Percentiles rank a stretch among this genome's conserved stretches.
Evolutionary conservation across 805 yeast species (phyloP).

Genomic region (Barnettozyma pratensis): DNA sequence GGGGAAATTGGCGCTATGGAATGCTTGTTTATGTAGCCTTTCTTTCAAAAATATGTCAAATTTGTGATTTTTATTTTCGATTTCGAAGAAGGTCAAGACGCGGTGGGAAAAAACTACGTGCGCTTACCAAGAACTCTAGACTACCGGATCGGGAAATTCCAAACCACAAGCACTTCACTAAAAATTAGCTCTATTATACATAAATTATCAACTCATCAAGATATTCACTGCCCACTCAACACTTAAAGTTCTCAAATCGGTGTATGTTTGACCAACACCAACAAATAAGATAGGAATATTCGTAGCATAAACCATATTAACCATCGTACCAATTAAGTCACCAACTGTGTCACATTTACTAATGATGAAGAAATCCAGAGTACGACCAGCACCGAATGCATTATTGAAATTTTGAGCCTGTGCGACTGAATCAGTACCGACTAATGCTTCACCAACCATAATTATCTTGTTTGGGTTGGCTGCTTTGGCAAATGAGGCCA

Average conservation of each 20-base stretch:
- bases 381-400: slow-evolving; percentile 82
- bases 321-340: slow-evolving; percentile 93
- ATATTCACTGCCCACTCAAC: slow-evolving; percentile 90
- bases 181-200: background rate
- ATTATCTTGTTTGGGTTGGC: slow-evolving; percentile 95
- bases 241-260: slow-evolving; percentile 84
- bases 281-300: slow-evolving; percentile 92
- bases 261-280: slow-evolving; percentile 96
- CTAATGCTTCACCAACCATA: slow-evolving; percentile 98
- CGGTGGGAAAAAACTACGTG: background rate
- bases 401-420: slow-evolving; percentile 91
- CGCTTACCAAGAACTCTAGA: background rate
- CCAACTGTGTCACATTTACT: slow-evolving; percentile 98
- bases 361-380: slow-evolving; percentile 83
- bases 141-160: slow-evolving; percentile 4
- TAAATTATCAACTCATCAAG: slow-evolving; percentile 49
- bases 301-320: slow-evolving; percentile 94
- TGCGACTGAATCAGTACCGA: slow-evolving; percentile 94
- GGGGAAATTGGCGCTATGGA: no score
- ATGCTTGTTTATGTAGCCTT: no score
- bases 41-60: no score
- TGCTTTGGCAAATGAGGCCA: slow-evolving; percentile 90
- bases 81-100: no score
- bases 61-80: no score
- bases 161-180: background rate